Base-by-base conservation (phyloP, 352 stramenopile species). In the Globisporangium irregulare region DNA sequence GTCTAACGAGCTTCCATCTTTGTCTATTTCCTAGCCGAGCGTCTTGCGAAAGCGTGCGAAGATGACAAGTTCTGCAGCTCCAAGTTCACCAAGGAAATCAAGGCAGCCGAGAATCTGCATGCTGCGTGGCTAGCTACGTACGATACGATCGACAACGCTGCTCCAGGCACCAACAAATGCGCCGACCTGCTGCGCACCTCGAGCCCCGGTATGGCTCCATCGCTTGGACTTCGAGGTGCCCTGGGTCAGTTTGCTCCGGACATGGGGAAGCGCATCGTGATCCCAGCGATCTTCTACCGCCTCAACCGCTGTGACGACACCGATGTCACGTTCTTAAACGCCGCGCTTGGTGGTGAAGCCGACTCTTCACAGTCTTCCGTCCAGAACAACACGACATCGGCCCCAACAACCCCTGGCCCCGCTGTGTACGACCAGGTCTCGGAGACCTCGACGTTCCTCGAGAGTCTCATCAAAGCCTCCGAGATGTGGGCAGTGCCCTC, bases 401-500 rank as follows among this genome's bases (percentile, higher is more conserved):
- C 6, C 4, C 48, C 48, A 55, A 29, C n/a, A 55, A 27, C 25
- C 15, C 34, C 8, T 3, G 48, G 15, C 29, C 27, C 27, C 4
- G 46, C 46, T 8, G 38, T 22, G n/a, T 18, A 27, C 6, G 25
- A 50, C 34, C 34, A 41, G 34, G 34, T 41, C 34, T 41, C 34
- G 34, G 8, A 41, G 34, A 14, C 8, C 8, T 70, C 62, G 43
- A 55, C 22, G 20, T 64, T 73, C 50, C 63, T 73, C 15, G 51
- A 46, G 8, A 59, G 43, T 22, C 43, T 65, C 29, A 67, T 73
- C 29, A 20, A 34, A 1, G 34, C 59, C 24, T 70, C 63, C 1
- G 68, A 70, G 58, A 71, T 73, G 51, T 73, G 68, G 68, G 48
- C 66, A 24, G 15, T 34, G 4, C 68, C 68, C n/a, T 66, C 64